A percentile compares a stretch with the other conserved stretches of the same genome.
Conservation (phyloP, 495 filamentous ascomycete genomes). For the Talaromyces borbonicus region DNA sequence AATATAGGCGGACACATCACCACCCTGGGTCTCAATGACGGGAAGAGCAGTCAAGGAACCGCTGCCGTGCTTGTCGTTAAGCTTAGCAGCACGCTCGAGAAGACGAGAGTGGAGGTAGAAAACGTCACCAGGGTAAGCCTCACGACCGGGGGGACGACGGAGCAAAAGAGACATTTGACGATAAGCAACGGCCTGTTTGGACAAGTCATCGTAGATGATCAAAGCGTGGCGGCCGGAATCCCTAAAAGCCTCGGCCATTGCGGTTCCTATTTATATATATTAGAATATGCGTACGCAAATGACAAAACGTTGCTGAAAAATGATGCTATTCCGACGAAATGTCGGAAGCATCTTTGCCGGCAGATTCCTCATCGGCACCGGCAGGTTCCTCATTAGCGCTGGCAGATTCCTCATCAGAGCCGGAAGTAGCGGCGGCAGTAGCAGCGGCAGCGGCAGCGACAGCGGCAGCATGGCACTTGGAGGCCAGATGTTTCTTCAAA, state of each 20-base stretch:
- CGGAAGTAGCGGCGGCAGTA: too few relatives aligned
- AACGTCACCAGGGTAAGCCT: slow-evolving; percentile 99
- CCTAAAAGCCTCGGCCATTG: slow-evolving; percentile 81
- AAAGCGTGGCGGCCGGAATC: slow-evolving; percentile 89
- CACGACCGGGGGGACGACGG: slow-evolving; percentile 97
- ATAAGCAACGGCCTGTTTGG: slow-evolving; percentile 98
- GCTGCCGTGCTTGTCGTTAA: slow-evolving; percentile 91
- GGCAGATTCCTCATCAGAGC: slow-evolving; percentile 5
- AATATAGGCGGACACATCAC: slow-evolving; percentile 99
- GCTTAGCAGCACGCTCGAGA: slow-evolving; percentile 98
- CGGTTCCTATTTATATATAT: slow-evolving; percentile 34
- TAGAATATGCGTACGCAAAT: not conserved
- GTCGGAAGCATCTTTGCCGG: slow-evolving; percentile 4
- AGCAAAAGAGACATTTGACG: slow-evolving; percentile 99
- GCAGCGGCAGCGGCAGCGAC: too few relatives aligned
- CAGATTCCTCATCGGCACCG: slow-evolving; percentile 6
- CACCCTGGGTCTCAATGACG: slow-evolving; percentile 99
- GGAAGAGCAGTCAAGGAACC: slow-evolving; percentile 96
- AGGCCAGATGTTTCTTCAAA: slow-evolving; percentile 3
- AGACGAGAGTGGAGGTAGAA: slow-evolving; percentile 99
- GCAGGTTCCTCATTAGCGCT: not conserved
- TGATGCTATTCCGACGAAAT: slow-evolving; percentile 3
- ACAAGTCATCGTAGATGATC: slow-evolving; percentile 92
- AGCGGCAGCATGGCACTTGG: slow-evolving; percentile 2
- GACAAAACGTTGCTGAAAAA: not conserved